Evolutionary conservation across 2,329 filamentous ascomycete genomes (phyloP).

Genomic region (Fusarium sp.): DNA sequence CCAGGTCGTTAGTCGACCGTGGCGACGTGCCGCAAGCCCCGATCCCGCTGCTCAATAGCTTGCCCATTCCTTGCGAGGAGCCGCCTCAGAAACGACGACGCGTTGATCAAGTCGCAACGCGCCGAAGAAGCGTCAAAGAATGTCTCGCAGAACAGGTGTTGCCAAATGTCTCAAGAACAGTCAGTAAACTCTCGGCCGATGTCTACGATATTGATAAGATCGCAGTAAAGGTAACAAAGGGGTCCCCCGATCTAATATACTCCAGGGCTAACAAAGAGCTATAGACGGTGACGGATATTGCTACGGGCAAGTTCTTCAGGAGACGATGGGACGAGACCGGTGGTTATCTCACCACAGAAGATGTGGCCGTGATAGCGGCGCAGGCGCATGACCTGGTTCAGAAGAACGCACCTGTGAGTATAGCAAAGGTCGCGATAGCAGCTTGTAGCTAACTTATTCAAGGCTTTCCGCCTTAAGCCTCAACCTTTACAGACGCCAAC

Average conservation of each 20-base stretch:
- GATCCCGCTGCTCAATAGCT: constrained; percentile 18
- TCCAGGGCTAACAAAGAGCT: constrained; percentile 19
- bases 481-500: constrained; percentile 1
- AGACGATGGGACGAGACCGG: constrained; percentile 45
- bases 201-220: constrained; percentile 50
- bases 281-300: constrained; percentile 48
- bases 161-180: constrained; percentile 51
- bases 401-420: constrained; percentile 45
- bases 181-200: constrained; percentile 45
- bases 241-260: neutral
- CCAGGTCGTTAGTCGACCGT: constrained; percentile 52
- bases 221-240: constrained; percentile 50
- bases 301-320: constrained; percentile 44
- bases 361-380: constrained; percentile 39
- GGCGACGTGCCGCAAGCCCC: constrained; percentile 37
- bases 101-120: constrained; percentile 40
- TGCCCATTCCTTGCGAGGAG: constrained; percentile 37
- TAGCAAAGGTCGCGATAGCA: neutral
- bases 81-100: constrained; percentile 54
- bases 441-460: constrained; percentile 14
- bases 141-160: constrained; percentile 53
- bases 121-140: constrained; percentile 39
- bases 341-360: constrained; percentile 31
- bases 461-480: constrained; percentile 22
- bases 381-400: constrained; percentile 41